phyloP scores from a whole-genome alignment of 768 basidiomycete genomes.

The Leccinum disarticulatum region DNA sequence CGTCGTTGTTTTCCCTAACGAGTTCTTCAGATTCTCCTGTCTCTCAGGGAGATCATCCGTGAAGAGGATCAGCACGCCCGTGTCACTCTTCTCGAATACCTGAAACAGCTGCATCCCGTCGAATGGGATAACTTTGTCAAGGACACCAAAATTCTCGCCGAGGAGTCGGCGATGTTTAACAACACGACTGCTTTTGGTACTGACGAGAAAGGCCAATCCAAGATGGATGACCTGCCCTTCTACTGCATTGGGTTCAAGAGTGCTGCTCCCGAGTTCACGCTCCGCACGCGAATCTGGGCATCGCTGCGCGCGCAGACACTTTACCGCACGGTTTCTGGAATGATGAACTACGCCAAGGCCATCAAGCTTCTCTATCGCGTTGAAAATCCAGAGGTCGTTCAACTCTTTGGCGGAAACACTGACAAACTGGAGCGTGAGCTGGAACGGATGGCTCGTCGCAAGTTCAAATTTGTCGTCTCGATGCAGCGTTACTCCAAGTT shows the following conservation, averaged over 20 bases:
- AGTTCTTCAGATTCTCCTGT: slow-evolving; percentile 76
- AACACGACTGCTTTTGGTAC: slow-evolving; percentile 70
- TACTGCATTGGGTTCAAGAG: slow-evolving; percentile 99
- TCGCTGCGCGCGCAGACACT: slow-evolving; percentile 97
- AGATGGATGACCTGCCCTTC: slow-evolving; percentile 92
- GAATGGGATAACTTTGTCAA: slow-evolving; percentile 99
- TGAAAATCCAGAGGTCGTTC: slow-evolving; percentile 98
- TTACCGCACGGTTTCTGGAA: slow-evolving; percentile 97
- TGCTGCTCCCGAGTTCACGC: slow-evolving; percentile 95
- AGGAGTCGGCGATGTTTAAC: slow-evolving; percentile 87
- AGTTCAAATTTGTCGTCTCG: slow-evolving; percentile 99
- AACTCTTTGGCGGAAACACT: slow-evolving; percentile 95
- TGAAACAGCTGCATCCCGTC: slow-evolving; percentile 96
- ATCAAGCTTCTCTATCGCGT: slow-evolving; percentile 99
- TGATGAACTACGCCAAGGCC: slow-evolving; percentile 99
- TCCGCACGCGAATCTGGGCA: slow-evolving; percentile 99
- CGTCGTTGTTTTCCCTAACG: slow-evolving; percentile 4
- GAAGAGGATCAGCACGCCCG: slow-evolving; percentile 97
- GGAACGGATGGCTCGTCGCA: slow-evolving; percentile 95
- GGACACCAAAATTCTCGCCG: slow-evolving; percentile 98
- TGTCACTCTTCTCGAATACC: slow-evolving; percentile 94
- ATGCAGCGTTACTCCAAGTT: slow-evolving; percentile 99
- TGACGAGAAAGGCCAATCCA: slow-evolving; percentile 82
- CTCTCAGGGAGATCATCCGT: slow-evolving; percentile 96
- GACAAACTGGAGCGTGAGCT: slow-evolving; percentile 95